Percentiles rank a stretch among this genome's conserved stretches.
phyloP scores from a whole-genome alignment of 2,329 filamentous ascomycete species.

The Akanthomyces dipterigenus region DNA sequence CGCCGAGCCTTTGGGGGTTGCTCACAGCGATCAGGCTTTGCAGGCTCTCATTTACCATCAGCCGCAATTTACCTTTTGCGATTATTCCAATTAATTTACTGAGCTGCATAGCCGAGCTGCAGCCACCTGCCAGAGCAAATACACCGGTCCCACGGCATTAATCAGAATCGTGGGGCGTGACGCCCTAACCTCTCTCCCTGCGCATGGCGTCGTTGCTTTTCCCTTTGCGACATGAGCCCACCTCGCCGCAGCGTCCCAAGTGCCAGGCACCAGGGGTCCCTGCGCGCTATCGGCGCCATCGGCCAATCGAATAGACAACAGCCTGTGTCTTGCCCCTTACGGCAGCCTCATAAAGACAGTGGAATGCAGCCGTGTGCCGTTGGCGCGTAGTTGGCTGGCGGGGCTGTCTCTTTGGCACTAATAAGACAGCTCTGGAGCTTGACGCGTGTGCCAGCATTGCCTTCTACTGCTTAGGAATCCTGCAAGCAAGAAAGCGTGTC shows the following conservation, averaged over 20 bases:
- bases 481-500: constrained; percentile 4
- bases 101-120: background rate
- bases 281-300: background rate
- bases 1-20: background rate
- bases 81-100: background rate
- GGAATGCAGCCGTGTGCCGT: background rate
- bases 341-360: background rate
- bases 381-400: background rate
- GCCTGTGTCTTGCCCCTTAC: background rate
- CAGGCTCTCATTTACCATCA: background rate
- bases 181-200: constrained; percentile 1
- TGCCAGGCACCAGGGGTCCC: background rate
- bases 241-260: background rate
- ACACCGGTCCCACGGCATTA: background rate
- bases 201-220: background rate
- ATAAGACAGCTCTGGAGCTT: constrained; percentile 2
- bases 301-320: background rate
- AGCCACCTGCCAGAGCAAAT: background rate
- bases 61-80: too few species aligned
- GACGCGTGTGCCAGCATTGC: constrained; percentile 2
- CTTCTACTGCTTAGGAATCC: constrained; percentile 1
- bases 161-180: background rate
- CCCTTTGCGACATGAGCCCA: background rate
- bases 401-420: background rate
- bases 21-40: background rate